Evolutionary conservation across 2,329 filamentous ascomycete species (phyloP), one percentile per base, ranked within the genome.

Genomic region (Exophiala xenobiotica): DNA sequence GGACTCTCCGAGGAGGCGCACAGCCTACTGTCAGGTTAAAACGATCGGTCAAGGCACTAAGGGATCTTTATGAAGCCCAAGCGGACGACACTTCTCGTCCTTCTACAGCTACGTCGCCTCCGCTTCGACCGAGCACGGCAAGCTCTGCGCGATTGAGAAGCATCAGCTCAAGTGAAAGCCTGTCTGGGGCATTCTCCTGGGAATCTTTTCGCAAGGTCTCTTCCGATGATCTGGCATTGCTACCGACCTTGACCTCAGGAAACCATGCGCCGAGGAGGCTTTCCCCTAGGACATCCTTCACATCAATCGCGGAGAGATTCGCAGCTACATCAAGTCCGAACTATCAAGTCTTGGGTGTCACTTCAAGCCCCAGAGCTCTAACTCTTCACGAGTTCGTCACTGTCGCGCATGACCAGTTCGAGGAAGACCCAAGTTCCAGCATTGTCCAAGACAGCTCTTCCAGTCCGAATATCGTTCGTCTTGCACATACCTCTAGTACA

Each of bases 401-500:
- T 43, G 46, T 52, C 12, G 41, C 31, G 20, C 49, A 53, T 11
- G 46, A 46, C 23, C 42, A 52, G 6, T 55, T 51, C 31, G 46
- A 51, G 14, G 55, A 50, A 42, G 35, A 24, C 8, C 49, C 40
- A 16, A 47, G 49, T 14, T 27, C 43, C 5, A 37, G 29, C 33
- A 48, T 49, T 27, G 48, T 43, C 40, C 37, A 64, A 59, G 16
- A 62, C 58, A 49, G 60, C 16, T 61, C 61, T 12, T 73, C 71
- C 23, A 74, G 70, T 56, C 71, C 71, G 2, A 74, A 72, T 44
- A 52, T 74, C 20, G 64, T 69, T 24, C 64, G 65, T 5, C 61
- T 69, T 31, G 68, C 65, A 26, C 63, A 64, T 23, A 65, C 68
- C 1, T 71, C 69, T 14, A 72, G 70, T 49, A 46, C 52, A 18